These are phyloP conservation scores for Magnolia changhungtana DNA, from an alignment of 164 flowering plant species.

Conservation along the genomic window DNA sequence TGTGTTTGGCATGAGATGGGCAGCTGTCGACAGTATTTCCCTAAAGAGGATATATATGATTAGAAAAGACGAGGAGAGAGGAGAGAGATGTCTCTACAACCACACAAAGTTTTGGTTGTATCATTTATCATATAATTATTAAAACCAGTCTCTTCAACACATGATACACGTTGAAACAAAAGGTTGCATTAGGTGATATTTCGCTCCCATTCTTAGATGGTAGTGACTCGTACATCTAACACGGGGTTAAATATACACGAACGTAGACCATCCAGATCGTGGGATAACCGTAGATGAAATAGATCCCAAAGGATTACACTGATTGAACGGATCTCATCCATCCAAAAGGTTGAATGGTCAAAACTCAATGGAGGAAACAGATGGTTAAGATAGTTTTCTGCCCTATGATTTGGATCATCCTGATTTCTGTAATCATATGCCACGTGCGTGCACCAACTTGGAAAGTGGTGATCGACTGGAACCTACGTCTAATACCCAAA, in stretches of 20 bases:
- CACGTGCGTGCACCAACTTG: background rate
- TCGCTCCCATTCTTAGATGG: background rate
- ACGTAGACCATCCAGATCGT: background rate
- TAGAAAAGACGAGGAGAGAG: background rate
- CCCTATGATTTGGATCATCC: background rate
- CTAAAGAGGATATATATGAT: background rate
- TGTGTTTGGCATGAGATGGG: no score
- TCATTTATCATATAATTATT: no score
- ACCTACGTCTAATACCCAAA: background rate
- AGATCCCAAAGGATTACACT: background rate
- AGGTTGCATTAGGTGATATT: background rate
- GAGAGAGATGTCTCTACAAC: background rate
- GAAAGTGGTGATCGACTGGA: background rate
- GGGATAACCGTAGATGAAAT: background rate
- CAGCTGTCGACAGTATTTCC: background rate
- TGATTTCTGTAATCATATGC: background rate
- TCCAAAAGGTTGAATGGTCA: background rate
- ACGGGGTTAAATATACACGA: background rate
- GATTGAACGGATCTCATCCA: background rate
- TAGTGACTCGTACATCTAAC: background rate
- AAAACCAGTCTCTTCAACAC: background rate
- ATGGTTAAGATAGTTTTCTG: background rate
- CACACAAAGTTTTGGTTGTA: background rate
- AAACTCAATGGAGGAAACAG: background rate
- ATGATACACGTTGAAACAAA: background rate